Percentiles rank a stretch among this genome's conserved stretches.
phyloP scores from a whole-genome alignment of 1,139 yeast species.

The Geotrichum phurueaensis region DNA sequence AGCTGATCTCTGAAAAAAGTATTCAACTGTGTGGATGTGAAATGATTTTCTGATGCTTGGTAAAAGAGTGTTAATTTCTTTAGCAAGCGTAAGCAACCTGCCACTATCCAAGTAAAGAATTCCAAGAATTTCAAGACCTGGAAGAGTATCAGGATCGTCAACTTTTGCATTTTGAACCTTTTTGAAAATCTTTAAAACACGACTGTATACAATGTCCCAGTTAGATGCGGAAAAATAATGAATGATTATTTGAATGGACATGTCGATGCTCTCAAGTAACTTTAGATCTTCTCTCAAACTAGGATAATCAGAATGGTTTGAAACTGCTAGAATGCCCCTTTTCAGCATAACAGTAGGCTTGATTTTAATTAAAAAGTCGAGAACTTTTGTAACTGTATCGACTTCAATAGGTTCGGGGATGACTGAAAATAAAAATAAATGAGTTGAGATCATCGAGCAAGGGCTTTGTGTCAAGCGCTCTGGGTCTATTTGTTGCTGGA shows the following conservation, averaged over 20 bases:
- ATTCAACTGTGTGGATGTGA: constrained; percentile 51
- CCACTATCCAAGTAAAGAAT: constrained; percentile 44
- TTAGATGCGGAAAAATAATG: constrained; percentile 53
- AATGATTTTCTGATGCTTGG: constrained; percentile 44
- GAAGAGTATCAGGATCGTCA: constrained; percentile 37
- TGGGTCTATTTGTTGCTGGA: constrained; percentile 10
- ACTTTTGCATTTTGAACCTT: constrained; percentile 7
- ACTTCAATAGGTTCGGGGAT: constrained; percentile 7
- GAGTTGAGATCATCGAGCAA: constrained; percentile 3
- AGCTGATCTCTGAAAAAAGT: constrained; percentile 47
- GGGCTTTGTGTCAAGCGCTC: background rate
- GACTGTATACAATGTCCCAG: constrained; percentile 38
- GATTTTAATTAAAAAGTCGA: constrained; percentile 12
- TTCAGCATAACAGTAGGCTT: constrained; percentile 16
- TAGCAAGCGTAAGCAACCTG: constrained; percentile 39
- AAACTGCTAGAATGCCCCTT: constrained; percentile 8
- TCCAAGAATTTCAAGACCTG: constrained; percentile 49
- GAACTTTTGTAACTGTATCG: constrained; percentile 20
- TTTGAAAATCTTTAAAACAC: constrained; percentile 15
- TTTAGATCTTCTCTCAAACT: constrained; percentile 12
- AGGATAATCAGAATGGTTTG: background rate
- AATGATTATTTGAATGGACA: constrained; percentile 42
- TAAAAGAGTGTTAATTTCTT: constrained; percentile 39
- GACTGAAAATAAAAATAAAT: constrained; percentile 13
- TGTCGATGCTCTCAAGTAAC: constrained; percentile 42